These are phyloP conservation scores for Monilinia laxa DNA, from an alignment of 2,329 filamentous ascomycete species.

Conservation along the genomic window DNA sequence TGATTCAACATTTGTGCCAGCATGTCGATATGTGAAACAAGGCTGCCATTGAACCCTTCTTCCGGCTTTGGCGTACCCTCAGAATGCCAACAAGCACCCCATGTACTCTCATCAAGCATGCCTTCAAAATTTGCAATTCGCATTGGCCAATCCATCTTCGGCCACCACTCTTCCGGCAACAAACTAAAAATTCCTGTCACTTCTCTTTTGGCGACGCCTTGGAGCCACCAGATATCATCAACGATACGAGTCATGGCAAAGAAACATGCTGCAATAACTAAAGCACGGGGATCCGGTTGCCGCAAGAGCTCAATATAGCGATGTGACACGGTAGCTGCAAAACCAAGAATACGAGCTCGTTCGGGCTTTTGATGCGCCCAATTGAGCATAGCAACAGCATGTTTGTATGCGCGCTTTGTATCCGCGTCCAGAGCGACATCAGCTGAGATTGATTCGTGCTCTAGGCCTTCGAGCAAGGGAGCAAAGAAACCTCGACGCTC, in stretches of 20 bases:
- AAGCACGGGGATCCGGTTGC: constrained; percentile 48
- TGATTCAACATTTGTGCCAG: constrained; percentile 34
- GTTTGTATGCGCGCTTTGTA: constrained; percentile 58
- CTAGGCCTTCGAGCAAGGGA: constrained; percentile 56
- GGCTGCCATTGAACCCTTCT: constrained; percentile 25
- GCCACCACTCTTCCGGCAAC: constrained; percentile 37
- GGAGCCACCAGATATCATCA: constrained; percentile 61
- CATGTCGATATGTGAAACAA: constrained; percentile 35
- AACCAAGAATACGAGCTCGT: constrained; percentile 58
- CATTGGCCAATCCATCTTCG: constrained; percentile 40
- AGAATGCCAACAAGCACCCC: constrained; percentile 31
- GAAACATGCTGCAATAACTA: constrained; percentile 38
- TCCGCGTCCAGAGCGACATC: constrained; percentile 27
- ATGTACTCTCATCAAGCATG: constrained; percentile 35
- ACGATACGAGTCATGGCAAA: constrained; percentile 38
- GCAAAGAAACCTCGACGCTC: constrained; percentile 59
- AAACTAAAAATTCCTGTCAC: constrained; percentile 53
- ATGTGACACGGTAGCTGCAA: constrained; percentile 63
- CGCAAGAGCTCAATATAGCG: constrained; percentile 61
- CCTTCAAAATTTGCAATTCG: constrained; percentile 37
- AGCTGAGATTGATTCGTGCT: constrained; percentile 51
- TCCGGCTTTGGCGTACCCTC: constrained; percentile 25
- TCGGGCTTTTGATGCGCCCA: constrained; percentile 63
- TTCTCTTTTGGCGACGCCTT: constrained; percentile 64
- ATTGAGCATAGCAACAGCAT: constrained; percentile 64